Conservation (phyloP, 1,284 basidiomycete genomes). For the Veloporphyrellus conicus region DNA sequence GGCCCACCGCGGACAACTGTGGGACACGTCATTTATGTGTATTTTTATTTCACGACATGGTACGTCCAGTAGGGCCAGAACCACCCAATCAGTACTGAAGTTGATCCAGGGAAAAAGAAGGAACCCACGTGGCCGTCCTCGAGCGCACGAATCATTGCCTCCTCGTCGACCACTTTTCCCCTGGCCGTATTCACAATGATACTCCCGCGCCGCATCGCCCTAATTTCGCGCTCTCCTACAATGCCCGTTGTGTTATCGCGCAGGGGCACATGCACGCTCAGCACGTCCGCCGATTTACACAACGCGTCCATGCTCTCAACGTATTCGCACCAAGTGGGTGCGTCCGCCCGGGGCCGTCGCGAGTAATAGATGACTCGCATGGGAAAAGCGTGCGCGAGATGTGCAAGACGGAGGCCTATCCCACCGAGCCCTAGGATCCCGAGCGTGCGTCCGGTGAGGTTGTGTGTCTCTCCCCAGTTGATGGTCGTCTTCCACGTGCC, state of each 20-base stretch:
- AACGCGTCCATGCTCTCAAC: constrained; percentile 69
- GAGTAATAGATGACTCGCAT: constrained; percentile 88
- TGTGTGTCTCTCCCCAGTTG: constrained; percentile 51
- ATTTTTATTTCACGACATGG: no score
- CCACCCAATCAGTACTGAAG: no score
- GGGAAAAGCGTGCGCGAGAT: constrained; percentile 69
- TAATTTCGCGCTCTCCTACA: constrained; percentile 77
- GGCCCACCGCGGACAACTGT: constrained; percentile 75
- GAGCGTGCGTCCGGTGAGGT: constrained; percentile 75
- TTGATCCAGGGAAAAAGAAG: not conserved
- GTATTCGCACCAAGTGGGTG: constrained; percentile 77
- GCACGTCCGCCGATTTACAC: constrained; percentile 71
- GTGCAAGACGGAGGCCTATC: constrained; percentile 72
- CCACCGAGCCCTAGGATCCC: constrained; percentile 89
- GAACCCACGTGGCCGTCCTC: constrained; percentile 76
- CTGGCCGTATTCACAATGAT: constrained; percentile 88
- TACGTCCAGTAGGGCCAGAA: no score
- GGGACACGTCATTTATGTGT: no score
- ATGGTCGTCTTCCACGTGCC: constrained; percentile 55
- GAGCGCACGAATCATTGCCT: constrained; percentile 78
- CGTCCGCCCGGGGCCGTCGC: constrained; percentile 51
- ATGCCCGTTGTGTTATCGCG: constrained; percentile 70
- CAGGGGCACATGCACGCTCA: constrained; percentile 73
- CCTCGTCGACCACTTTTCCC: constrained; percentile 86
- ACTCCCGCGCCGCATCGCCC: constrained; percentile 73